Percentiles rank a stretch among this genome's conserved stretches.
Evolutionary conservation across 495 filamentous ascomycete genomes (phyloP).

Genomic region (Xylaria telfairii): DNA sequence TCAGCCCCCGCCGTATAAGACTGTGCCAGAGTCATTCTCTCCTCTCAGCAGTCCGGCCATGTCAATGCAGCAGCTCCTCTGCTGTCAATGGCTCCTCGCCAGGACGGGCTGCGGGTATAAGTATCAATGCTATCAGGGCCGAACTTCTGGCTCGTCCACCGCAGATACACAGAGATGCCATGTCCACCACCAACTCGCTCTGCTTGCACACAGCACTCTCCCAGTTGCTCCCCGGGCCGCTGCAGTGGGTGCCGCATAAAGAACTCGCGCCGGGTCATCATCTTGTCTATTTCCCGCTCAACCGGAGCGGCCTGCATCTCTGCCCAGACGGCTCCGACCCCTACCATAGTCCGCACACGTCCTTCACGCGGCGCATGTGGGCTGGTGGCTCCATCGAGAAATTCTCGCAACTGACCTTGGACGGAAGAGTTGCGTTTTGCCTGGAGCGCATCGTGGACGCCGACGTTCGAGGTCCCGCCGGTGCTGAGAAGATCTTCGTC

Average conservation of each 20-base stretch:
- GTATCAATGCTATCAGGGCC: conserved; percentile 28
- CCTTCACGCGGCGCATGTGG: conserved; percentile 79
- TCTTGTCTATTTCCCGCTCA: conserved; percentile 73
- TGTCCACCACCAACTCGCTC: conserved; percentile 67
- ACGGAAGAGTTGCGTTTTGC: conserved; percentile 62
- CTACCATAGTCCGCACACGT: conserved; percentile 64
- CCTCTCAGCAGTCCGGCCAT: conserved; percentile 5
- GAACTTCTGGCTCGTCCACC: conserved; percentile 53
- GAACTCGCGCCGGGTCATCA: conserved; percentile 72
- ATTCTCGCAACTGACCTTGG: conserved; percentile 44
- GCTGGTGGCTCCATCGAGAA: conserved; percentile 66
- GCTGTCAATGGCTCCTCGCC: conserved; percentile 16
- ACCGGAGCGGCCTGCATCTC: conserved; percentile 58
- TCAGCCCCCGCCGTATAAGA: background rate
- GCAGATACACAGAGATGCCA: conserved; percentile 66
- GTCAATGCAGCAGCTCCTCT: conserved; percentile 26
- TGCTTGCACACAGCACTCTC: conserved; percentile 68
- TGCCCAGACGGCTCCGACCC: conserved; percentile 75
- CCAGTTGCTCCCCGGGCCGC: conserved; percentile 61
- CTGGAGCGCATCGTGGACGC: conserved; percentile 70
- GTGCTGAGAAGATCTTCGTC: conserved; percentile 51
- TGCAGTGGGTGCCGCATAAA: conserved; percentile 14
- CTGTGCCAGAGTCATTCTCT: background rate
- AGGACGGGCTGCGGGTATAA: background rate
- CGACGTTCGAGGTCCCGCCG: conserved; percentile 30